A percentile compares a stretch with the other conserved stretches of the same genome.
Conservation (phyloP, 192 early-diverging fungal genomes). For the Linnemannia elongata region DNA sequence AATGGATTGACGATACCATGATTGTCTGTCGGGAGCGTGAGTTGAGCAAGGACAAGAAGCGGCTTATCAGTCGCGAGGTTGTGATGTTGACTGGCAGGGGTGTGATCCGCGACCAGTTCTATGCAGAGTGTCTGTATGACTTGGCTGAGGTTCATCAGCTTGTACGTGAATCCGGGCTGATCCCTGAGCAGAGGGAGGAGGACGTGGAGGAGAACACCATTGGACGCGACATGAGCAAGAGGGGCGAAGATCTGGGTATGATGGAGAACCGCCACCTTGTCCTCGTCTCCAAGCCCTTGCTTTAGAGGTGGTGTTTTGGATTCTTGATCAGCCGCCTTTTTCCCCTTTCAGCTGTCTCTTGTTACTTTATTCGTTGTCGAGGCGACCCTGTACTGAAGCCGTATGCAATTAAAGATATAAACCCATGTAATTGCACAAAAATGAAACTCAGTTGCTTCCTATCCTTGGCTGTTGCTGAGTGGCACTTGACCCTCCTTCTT, state of each 20-base stretch:
- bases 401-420: not conserved
- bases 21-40: conserved; percentile 76
- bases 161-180: conserved; percentile 31
- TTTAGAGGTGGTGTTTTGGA: not conserved
- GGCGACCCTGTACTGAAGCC: not conserved
- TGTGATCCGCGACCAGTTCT: conserved; percentile 77
- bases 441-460: not conserved
- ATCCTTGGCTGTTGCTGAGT: not conserved
- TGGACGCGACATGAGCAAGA: conserved; percentile 68
- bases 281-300: conserved; percentile 19
- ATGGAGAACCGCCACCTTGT: conserved; percentile 67
- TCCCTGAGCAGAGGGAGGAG: not conserved
- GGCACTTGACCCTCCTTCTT: too few relatives aligned
- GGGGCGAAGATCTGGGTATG: conserved; percentile 77
- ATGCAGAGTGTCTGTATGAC: conserved; percentile 71
- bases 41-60: conserved; percentile 63
- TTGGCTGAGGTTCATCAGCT: conserved; percentile 59
- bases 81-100: conserved; percentile 64
- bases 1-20: conserved; percentile 74
- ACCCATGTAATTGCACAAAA: not conserved
- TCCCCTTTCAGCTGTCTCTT: too few relatives aligned
- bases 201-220: not conserved
- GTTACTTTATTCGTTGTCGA: too few relatives aligned
- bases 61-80: conserved; percentile 70
- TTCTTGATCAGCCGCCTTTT: too few relatives aligned